A percentile compares a stretch with the other conserved stretches of the same genome.
Evolutionary conservation across 2,329 filamentous ascomycete species (phyloP).

Genomic region (Colletotrichum sp.): DNA sequence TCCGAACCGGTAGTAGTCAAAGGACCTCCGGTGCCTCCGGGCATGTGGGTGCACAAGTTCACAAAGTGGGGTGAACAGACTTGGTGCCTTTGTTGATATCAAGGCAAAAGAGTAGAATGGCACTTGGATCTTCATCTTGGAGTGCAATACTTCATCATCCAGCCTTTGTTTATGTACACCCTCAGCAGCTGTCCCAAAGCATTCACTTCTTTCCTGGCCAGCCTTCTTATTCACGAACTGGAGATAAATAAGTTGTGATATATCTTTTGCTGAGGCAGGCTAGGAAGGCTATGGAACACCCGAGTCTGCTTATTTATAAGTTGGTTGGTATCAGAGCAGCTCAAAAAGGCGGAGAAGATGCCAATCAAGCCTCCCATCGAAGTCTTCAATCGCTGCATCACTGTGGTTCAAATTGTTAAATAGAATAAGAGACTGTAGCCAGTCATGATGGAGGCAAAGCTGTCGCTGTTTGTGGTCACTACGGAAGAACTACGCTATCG

Average conservation of each 20-base stretch:
- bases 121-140: background rate
- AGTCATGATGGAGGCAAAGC: no score
- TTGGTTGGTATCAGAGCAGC: no score
- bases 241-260: no score
- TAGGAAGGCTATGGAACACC: no score
- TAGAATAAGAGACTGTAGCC: no score
- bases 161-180: background rate
- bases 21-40: background rate
- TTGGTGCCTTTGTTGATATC: background rate
- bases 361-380: fast-evolving
- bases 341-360: no score
- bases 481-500: no score
- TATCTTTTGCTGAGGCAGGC: no score
- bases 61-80: background rate
- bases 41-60: background rate
- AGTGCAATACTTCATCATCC: background rate
- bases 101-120: background rate
- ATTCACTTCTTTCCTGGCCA: background rate
- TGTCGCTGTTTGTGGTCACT: no score
- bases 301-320: fast-evolving
- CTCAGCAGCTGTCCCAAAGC: background rate
- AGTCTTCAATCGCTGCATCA: no score
- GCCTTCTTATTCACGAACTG: no score
- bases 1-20: background rate
- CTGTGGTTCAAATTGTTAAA: no score